A percentile compares a stretch with the other conserved stretches of the same genome.
These are phyloP conservation scores for Pseudogymnoascus sp. DNA, from an alignment of 2,329 filamentous ascomycete species.

Conservation along the genomic window DNA sequence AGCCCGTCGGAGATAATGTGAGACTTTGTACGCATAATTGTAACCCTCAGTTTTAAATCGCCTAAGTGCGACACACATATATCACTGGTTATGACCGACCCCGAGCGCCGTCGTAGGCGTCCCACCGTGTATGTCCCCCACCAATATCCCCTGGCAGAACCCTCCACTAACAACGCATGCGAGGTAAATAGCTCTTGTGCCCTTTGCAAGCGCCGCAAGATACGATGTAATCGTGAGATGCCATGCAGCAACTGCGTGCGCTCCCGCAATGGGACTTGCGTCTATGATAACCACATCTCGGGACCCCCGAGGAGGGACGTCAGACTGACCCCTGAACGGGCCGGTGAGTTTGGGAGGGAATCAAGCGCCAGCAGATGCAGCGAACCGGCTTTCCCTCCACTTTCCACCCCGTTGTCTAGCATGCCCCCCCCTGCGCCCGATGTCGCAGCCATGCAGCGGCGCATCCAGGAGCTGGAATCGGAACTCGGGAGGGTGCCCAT, in stretches of 20 bases:
- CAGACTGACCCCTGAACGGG: slow-evolving; percentile 6
- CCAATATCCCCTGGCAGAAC: neutral
- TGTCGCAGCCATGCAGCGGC: slow-evolving; percentile 31
- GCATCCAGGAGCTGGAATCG: slow-evolving; percentile 37
- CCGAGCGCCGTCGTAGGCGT: slow-evolving; percentile 32
- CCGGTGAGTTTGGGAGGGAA: neutral
- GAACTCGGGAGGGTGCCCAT: slow-evolving; percentile 28
- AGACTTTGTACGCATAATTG: slow-evolving; percentile 15
- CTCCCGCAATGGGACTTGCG: slow-evolving; percentile 45
- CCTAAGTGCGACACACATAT: neutral
- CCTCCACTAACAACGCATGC: slow-evolving; percentile 11
- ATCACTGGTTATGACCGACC: slow-evolving; percentile 20
- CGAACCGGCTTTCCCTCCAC: neutral
- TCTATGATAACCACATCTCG: slow-evolving; percentile 33
- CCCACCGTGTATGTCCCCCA: slow-evolving; percentile 33
- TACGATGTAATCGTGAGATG: slow-evolving; percentile 49
- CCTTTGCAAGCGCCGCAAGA: slow-evolving; percentile 51
- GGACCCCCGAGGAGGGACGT: slow-evolving; percentile 14
- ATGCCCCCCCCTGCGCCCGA: slow-evolving; percentile 21
- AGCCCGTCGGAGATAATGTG: slow-evolving; percentile 4
- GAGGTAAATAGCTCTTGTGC: slow-evolving; percentile 42
- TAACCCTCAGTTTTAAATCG: neutral
- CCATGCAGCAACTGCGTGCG: slow-evolving; percentile 54
- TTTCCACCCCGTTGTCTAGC: neutral
- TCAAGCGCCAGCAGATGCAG: neutral